phyloP scores from a whole-genome alignment of 495 filamentous ascomycete species.

The Pyronema domesticum region DNA sequence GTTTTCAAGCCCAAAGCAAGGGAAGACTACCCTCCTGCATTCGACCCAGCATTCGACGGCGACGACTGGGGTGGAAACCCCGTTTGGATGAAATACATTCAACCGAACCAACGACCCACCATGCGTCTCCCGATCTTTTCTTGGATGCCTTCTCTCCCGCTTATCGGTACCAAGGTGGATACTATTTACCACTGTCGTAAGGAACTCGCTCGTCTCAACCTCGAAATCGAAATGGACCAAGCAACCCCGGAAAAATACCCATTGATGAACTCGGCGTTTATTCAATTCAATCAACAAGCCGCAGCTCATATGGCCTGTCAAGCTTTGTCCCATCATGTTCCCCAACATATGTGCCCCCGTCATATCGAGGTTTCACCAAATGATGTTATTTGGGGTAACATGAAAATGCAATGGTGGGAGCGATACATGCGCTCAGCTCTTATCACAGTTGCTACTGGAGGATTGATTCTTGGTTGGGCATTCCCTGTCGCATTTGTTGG shows the following conservation, averaged over 20 bases:
- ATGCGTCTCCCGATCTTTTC: constrained; percentile 66
- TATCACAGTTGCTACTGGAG: constrained; percentile 47
- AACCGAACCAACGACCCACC: constrained; percentile 64
- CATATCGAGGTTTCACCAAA: constrained; percentile 82
- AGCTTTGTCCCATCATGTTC: constrained; percentile 74
- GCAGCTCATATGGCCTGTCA: constrained; percentile 98
- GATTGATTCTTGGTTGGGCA: constrained; percentile 76
- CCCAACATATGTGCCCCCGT: constrained; percentile 86
- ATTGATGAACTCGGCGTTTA: constrained; percentile 92
- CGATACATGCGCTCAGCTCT: constrained; percentile 56
- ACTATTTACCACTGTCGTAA: constrained; percentile 82
- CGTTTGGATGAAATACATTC: constrained; percentile 66
- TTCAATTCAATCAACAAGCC: constrained; percentile 96
- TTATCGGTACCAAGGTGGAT: constrained; percentile 81
- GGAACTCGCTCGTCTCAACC: constrained; percentile 72
- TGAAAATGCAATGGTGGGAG: constrained; percentile 93
- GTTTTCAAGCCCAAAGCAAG: constrained; percentile 26
- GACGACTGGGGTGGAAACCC: constrained; percentile 51
- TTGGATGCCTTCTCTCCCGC: constrained; percentile 67
- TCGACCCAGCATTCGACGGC: constrained; percentile 43
- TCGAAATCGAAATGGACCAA: constrained; percentile 89
- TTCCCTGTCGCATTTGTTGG: constrained; percentile 82
- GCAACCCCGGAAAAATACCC: constrained; percentile 71
- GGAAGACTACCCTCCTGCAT: constrained; percentile 52
- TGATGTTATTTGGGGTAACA: constrained; percentile 95